These are phyloP conservation scores for Populus hybrid DNA, from an alignment of 441 rosid species.

Conservation along the genomic window DNA sequence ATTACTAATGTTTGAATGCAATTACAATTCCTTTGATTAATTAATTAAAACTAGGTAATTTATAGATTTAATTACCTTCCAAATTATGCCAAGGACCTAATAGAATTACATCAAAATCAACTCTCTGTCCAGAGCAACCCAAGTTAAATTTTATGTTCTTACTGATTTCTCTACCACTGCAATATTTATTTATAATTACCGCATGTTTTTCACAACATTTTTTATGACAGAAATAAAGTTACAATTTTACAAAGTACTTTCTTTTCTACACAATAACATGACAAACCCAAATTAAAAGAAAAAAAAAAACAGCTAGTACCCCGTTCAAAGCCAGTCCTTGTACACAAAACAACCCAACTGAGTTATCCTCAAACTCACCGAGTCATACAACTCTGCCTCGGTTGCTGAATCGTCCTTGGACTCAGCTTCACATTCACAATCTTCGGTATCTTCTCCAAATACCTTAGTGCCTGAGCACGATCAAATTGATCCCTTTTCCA, in stretches of 20 bases:
- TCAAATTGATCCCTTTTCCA: conserved; percentile 35
- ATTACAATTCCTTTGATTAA: no score
- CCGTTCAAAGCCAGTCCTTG: background rate
- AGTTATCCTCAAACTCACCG: conserved; percentile 8
- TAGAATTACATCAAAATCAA: no score
- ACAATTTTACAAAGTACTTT: background rate
- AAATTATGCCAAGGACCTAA: no score
- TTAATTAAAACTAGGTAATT: no score
- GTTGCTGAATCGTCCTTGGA: conserved; percentile 69
- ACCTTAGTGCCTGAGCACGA: conserved; percentile 29
- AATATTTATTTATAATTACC: no score
- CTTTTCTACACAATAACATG: background rate
- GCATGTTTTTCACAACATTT: no score
- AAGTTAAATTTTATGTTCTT: no score
- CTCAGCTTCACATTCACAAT: conserved; percentile 47
- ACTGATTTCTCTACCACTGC: no score
- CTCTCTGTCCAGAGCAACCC: no score
- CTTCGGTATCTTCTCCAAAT: conserved; percentile 48
- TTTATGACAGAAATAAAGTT: background rate
- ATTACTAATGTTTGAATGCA: no score
- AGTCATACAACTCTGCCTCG: conserved; percentile 30
- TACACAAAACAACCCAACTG: background rate
- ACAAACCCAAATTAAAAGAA: background rate
- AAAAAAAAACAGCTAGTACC: background rate
- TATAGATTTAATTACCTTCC: no score